phyloP scores from a whole-genome alignment of 2,329 filamentous ascomycete genomes.

The Coniochaeta ligniaria region DNA sequence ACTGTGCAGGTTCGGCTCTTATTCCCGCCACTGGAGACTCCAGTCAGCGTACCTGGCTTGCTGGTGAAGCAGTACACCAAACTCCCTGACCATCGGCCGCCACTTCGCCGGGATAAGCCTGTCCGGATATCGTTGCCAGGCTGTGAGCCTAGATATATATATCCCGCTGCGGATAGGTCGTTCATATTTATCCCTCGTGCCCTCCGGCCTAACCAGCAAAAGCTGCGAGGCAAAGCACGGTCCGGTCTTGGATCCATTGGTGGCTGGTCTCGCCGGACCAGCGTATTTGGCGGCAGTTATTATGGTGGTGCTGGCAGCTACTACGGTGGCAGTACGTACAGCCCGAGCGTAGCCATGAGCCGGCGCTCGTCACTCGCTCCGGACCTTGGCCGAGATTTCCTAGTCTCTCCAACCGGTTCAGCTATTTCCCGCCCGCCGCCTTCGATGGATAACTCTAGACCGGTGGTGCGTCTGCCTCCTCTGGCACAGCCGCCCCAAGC shows the following conservation, averaged over 20 bases:
- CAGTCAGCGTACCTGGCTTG: slow-evolving; percentile 66
- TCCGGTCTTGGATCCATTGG: slow-evolving; percentile 63
- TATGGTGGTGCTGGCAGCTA: slow-evolving; percentile 44
- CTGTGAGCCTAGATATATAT: slow-evolving; percentile 77
- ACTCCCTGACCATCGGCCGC: slow-evolving; percentile 88
- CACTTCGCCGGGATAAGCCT: slow-evolving; percentile 89
- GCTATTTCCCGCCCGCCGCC: slow-evolving; percentile 62
- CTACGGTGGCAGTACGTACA: slow-evolving; percentile 66
- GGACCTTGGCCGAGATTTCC: slow-evolving; percentile 60
- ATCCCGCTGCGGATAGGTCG: slow-evolving; percentile 80
- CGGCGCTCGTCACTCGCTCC: slow-evolving; percentile 73
- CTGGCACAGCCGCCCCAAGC: slow-evolving; percentile 26
- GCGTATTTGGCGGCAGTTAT: slow-evolving; percentile 63
- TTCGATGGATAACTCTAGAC: slow-evolving; percentile 54
- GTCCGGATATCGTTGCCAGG: slow-evolving; percentile 87
- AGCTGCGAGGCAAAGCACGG: slow-evolving; percentile 65
- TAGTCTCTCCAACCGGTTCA: slow-evolving; percentile 76
- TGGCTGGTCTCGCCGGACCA: slow-evolving; percentile 71
- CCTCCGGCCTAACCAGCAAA: slow-evolving; percentile 86
- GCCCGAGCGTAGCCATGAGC: slow-evolving; percentile 81
- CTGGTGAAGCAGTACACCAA: slow-evolving; percentile 88
- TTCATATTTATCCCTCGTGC: slow-evolving; percentile 98
- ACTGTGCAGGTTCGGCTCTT: slow-evolving; percentile 80
- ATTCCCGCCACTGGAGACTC: slow-evolving; percentile 66
- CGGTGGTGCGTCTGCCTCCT: slow-evolving; percentile 79